These are phyloP conservation scores for Saksenaea oblongispora DNA, from an alignment of 371 early-diverging fungal genomes.

Conservation along the genomic window DNA sequence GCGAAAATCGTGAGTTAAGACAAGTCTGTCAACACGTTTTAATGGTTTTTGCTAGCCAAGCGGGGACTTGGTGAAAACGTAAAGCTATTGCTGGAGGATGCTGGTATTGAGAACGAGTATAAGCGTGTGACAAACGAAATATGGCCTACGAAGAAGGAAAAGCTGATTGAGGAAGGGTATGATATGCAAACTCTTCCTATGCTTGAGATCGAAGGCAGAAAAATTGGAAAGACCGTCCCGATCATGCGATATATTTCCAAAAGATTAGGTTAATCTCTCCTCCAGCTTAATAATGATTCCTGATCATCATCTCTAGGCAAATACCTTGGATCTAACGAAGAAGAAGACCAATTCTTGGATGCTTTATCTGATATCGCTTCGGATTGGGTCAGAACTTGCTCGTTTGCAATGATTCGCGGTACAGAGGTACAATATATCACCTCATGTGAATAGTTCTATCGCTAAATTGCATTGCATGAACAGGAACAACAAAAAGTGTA, in stretches of 20 bases:
- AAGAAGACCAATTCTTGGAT: slow-evolving; percentile 24
- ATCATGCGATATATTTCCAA: slow-evolving; percentile 22
- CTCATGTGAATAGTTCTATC: background rate
- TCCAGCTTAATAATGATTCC: background rate
- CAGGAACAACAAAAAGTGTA: slow-evolving; percentile 13
- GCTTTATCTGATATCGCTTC: background rate
- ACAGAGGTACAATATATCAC: slow-evolving; percentile 8
- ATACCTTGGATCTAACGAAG: slow-evolving; percentile 23
- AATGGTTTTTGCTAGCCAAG: background rate
- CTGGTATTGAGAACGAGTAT: slow-evolving; percentile 27
- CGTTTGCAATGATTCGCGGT: background rate
- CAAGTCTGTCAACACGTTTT: background rate
- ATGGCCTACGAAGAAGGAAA: slow-evolving; percentile 17
- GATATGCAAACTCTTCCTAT: slow-evolving; percentile 23
- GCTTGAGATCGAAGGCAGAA: slow-evolving; percentile 24
- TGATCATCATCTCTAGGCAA: slow-evolving; percentile 14
- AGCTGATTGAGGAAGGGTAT: slow-evolving; percentile 5
- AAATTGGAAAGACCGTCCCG: slow-evolving; percentile 21
- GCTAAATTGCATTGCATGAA: background rate
- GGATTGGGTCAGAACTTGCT: background rate
- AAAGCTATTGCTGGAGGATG: slow-evolving; percentile 28
- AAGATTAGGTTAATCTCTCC: slow-evolving; percentile 14
- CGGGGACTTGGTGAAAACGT: slow-evolving; percentile 28
- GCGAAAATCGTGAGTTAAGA: background rate
- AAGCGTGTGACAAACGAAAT: slow-evolving; percentile 9